Base-by-base conservation (phyloP, 176 grass and related monocot genomes). In the Oryza glumipatula region DNA sequence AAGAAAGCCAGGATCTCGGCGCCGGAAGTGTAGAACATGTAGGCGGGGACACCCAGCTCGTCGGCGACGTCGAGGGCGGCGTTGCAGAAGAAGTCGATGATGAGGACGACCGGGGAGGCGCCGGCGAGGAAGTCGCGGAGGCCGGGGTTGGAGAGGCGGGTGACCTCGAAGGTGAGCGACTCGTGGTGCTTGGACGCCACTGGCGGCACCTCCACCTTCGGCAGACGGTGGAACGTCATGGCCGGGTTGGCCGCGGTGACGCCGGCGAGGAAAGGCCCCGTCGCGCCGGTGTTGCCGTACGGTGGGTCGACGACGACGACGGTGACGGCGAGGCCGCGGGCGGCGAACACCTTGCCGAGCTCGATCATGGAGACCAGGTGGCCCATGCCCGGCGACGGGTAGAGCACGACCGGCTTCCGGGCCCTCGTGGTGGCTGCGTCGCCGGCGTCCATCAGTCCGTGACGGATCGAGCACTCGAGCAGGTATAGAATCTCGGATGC, bases 341-440 rank as follows among this genome's bases (percentile, higher is more conserved):
- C 72, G 48, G 82, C 78, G 68, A 93, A 80, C 15, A 90, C 17
- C 56, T 85, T 90, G 43, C 77, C 91, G 23, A 96, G 80, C 78
- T 96, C 90, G 80, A 96, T 87, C 91, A 96, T 93, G 64, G 94
- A 92, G 24, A 96, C 89, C 54, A 96, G 81, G 80, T 95, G 94
- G 45, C 94, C 94, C 88, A 91, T 92, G 52, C 84, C 90, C 2
- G 81, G 85, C 11, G 89, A 93, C 0, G 94, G 94, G 83, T 90
- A 91, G 36, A 94, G 91, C 63, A 90, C 88, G 76, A 88, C 88
- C 17, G 83, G 56, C 67, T 83, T 83, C 69, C 78, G 68, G 43
- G 15, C n/a, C 1, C 12, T 38, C 41, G 17, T 17, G 19, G 52
- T 2, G 7, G 69, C 9, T 8, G 36, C 58, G 33, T 51, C 22